Evolutionary conservation across 768 basidiomycete species (phyloP).

Genomic region (Rhodotorula graminis): DNA sequence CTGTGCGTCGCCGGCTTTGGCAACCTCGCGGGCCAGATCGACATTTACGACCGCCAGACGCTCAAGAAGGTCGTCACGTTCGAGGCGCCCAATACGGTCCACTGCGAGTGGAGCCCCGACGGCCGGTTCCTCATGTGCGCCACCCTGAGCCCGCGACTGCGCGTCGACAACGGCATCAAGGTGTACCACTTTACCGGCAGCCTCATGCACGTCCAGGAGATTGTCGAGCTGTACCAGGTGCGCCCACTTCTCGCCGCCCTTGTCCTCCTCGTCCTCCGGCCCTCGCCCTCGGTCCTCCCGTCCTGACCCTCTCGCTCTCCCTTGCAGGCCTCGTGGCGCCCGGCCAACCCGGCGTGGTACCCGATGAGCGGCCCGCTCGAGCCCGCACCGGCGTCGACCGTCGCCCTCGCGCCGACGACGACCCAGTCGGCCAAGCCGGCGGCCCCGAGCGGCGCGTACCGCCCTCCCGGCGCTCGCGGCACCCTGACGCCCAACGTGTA

Average conservation of each 20-base stretch:
- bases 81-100: conserved; percentile 86
- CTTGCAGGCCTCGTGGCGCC: conserved; percentile 65
- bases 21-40: conserved; percentile 89
- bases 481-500: conserved; percentile 79
- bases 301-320: not conserved
- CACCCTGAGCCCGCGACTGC: conserved; percentile 86
- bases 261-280: no score
- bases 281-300: no score
- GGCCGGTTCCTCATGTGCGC: conserved; percentile 90
- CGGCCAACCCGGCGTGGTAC: conserved; percentile 61
- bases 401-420: conserved; percentile 55
- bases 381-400: conserved; percentile 56
- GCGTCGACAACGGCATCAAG: conserved; percentile 96
- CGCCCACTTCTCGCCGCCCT: conserved; percentile 7
- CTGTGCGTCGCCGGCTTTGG: conserved; percentile 91
- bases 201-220: conserved; percentile 72
- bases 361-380: conserved; percentile 65
- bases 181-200: conserved; percentile 88
- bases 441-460: conserved; percentile 67
- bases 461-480: conserved; percentile 89
- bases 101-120: conserved; percentile 92
- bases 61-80: conserved; percentile 71
- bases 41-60: conserved; percentile 82
- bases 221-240: conserved; percentile 84
- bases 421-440: conserved; percentile 55